phyloP scores from a whole-genome alignment of 257 asterid genomes.

The Lithospermum erythrorhizon region DNA sequence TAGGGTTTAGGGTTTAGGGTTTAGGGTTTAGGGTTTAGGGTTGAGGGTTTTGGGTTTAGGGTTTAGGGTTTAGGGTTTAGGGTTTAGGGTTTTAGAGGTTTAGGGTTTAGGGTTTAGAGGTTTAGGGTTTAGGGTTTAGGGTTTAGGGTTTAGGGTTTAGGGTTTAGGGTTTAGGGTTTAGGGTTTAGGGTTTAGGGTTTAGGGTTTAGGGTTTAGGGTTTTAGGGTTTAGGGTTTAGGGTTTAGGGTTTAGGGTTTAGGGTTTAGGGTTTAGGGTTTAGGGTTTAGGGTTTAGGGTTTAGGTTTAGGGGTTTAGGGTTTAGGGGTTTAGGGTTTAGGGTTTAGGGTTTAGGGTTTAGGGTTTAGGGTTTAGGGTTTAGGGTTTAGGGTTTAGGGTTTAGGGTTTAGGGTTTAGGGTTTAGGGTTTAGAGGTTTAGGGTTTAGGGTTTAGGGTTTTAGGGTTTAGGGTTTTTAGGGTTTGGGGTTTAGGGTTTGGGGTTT shows the following conservation, averaged over 20 bases:
- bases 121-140: slow-evolving; percentile 3
- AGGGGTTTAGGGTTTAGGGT: too few species aligned
- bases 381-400: slow-evolving; percentile 1
- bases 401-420: slow-evolving; percentile 4
- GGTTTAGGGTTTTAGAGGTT: neutral
- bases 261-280: too few species aligned
- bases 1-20: neutral
- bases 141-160: slow-evolving; percentile 3
- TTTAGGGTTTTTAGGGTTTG: too few species aligned
- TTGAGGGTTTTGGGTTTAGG: neutral
- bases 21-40: slow-evolving; percentile 2
- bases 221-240: too few species aligned
- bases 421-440: neutral
- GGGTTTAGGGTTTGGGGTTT: too few species aligned
- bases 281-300: too few species aligned
- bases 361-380: slow-evolving; percentile 4
- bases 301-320: too few species aligned
- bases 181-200: neutral
- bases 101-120: neutral
- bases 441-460: too few species aligned
- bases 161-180: slow-evolving; percentile 6
- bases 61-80: neutral
- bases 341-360: too few species aligned
- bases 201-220: too few species aligned
- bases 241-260: too few species aligned